Percentiles rank a stretch among this genome's conserved stretches.
Evolutionary conservation across 2,329 filamentous ascomycete genomes (phyloP).

Genomic region (Xylaria sp.): DNA sequence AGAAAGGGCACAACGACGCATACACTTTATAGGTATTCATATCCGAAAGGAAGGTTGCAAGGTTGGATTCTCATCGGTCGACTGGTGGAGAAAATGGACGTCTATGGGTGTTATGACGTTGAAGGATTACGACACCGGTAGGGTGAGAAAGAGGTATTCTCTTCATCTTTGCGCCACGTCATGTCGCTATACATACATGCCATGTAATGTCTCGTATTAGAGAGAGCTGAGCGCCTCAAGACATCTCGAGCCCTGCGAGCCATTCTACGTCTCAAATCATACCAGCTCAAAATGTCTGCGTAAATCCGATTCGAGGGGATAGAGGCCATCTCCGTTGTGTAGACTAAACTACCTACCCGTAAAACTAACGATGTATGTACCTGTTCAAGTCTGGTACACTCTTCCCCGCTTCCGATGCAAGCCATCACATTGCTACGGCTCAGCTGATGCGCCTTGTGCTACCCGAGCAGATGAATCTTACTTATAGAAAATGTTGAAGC

Average conservation of each 20-base stretch:
- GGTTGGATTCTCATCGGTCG: neutral
- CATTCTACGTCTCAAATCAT: neutral
- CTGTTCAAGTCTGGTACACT: neutral
- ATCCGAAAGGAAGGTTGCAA: slow-evolving; percentile 8
- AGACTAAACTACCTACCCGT: no score
- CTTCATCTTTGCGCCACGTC: neutral
- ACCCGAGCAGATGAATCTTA: neutral
- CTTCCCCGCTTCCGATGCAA: slow-evolving; percentile 17
- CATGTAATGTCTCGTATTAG: neutral
- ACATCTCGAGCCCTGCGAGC: neutral
- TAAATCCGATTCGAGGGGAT: neutral
- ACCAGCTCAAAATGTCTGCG: neutral
- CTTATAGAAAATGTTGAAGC: neutral
- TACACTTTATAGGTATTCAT: neutral
- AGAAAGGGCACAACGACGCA: slow-evolving; percentile 8
- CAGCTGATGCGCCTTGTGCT: slow-evolving; percentile 22
- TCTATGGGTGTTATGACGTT: slow-evolving; percentile 25
- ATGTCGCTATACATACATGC: neutral
- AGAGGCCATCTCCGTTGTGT: neutral
- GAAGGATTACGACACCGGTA: slow-evolving; percentile 14
- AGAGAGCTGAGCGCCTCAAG: neutral
- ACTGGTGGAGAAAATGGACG: neutral
- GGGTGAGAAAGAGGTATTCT: neutral
- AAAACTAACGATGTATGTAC: no score
- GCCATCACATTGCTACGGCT: slow-evolving; percentile 4